Evolutionary conservation across 2,329 filamentous ascomycete genomes (phyloP).

Genomic region (Cytospora paraplurivora): DNA sequence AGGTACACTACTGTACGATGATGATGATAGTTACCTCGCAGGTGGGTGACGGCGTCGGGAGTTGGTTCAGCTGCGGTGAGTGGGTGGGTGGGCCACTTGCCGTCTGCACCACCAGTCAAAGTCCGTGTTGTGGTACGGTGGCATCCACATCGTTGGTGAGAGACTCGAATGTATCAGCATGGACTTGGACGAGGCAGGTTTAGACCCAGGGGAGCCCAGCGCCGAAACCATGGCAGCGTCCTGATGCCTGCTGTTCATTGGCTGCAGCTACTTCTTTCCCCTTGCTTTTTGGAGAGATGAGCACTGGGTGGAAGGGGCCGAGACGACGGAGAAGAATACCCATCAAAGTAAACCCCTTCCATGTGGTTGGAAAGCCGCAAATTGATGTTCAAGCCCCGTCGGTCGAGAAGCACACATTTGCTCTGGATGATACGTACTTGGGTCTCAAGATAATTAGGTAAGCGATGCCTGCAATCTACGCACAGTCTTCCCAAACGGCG

Average conservation of each 20-base stretch:
- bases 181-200: not conserved
- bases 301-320: not conserved
- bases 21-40: not conserved
- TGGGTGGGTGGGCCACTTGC: not conserved
- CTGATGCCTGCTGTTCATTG: not conserved
- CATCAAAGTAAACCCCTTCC: no score
- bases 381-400: no score
- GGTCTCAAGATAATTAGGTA: not conserved
- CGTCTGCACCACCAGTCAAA: not conserved
- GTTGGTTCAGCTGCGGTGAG: not conserved
- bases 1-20: not conserved
- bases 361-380: no score
- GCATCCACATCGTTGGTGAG: not conserved
- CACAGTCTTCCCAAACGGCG: not conserved
- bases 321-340: not conserved
- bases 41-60: not conserved
- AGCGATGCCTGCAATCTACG: not conserved
- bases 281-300: not conserved
- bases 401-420: no score
- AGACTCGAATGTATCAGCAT: not conserved
- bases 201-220: not conserved
- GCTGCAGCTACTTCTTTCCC: not conserved
- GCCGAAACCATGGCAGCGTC: not conserved
- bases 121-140: not conserved
- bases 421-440: not conserved